Evolutionary conservation across 2,329 filamentous ascomycete genomes (phyloP).

Genomic region (Talaromyces sp.): DNA sequence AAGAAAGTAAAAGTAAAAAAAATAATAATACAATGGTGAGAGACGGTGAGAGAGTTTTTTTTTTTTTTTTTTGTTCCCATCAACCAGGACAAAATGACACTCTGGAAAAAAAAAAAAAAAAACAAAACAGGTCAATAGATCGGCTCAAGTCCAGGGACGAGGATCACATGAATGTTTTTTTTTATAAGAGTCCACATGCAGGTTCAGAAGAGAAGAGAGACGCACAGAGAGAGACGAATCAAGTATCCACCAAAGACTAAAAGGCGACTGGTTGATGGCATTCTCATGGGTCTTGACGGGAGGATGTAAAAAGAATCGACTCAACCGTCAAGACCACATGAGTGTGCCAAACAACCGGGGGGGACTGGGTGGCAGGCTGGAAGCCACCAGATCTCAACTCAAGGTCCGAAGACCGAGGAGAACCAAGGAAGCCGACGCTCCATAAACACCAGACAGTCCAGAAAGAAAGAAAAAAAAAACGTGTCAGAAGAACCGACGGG

Average conservation of each 20-base stretch:
- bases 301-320: neutral
- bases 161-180: neutral
- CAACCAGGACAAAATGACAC: neutral
- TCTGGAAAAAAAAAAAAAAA: neutral
- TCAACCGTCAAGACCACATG: neutral
- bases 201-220: neutral
- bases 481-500: neutral
- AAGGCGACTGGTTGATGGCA: neutral
- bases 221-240: too few species aligned
- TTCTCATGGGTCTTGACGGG: neutral
- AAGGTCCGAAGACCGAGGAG: neutral
- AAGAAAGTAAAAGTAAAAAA: neutral
- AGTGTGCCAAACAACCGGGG: neutral
- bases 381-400: neutral
- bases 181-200: too few species aligned
- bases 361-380: neutral
- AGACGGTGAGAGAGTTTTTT: too few species aligned
- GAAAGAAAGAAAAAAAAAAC: neutral
- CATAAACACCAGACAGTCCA: neutral
- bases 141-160: neutral
- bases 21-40: too few species aligned
- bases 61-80: neutral
- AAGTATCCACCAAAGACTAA: too few species aligned
- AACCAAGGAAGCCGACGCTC: conserved; percentile 1
- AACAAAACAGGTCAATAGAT: neutral